Percentiles rank a stretch among this genome's conserved stretches.
These are phyloP conservation scores for Sugiyamaella americana DNA, from an alignment of 805 yeast genomes.

Conservation along the genomic window DNA sequence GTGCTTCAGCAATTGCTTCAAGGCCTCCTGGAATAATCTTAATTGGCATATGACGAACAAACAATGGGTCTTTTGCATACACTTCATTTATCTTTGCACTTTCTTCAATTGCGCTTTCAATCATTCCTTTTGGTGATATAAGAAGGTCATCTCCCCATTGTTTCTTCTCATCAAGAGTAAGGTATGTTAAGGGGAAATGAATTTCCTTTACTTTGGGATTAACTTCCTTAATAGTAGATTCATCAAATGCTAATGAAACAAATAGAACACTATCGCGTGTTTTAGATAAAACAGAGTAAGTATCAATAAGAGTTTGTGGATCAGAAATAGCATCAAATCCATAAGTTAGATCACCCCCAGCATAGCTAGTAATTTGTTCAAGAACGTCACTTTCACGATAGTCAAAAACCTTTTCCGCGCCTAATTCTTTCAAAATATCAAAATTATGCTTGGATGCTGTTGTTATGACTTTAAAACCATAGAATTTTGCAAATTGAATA, in stretches of 20 bases:
- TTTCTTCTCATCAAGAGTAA: too few species aligned
- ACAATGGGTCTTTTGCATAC: conserved; percentile 1
- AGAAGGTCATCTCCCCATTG: conserved; percentile 4
- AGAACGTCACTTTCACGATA: conserved; percentile 38
- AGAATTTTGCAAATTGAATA: conserved; percentile 52
- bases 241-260: too few species aligned
- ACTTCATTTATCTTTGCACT: conserved; percentile 4
- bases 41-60: conserved; percentile 15
- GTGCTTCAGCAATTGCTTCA: conserved; percentile 11
- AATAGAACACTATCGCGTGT: too few species aligned
- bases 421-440: conserved; percentile 36
- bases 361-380: conserved; percentile 39
- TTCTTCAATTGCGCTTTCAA: conserved; percentile 6
- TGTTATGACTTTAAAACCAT: conserved; percentile 42
- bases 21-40: conserved; percentile 13
- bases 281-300: too few species aligned
- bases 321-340: too few species aligned
- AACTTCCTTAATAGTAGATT: too few species aligned
- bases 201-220: too few species aligned
- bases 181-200: too few species aligned
- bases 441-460: conserved; percentile 46
- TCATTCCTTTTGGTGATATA: conserved; percentile 15
- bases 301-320: too few species aligned
- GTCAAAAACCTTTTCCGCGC: conserved; percentile 44
- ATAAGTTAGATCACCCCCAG: too few species aligned